Base-by-base conservation (phyloP, 768 basidiomycete species). In the Podaxis pistillaris region DNA sequence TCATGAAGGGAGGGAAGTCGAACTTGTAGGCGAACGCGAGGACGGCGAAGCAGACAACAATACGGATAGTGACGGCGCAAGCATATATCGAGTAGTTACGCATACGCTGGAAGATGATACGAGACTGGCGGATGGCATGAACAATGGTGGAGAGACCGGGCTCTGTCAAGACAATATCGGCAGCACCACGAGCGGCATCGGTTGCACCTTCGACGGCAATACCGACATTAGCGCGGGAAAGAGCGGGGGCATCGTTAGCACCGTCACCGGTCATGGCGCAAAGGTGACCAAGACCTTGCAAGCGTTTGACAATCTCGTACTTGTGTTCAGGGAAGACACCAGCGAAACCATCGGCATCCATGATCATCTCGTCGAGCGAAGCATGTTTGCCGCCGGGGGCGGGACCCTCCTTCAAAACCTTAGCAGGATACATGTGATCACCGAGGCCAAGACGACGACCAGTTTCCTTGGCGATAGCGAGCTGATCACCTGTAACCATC, bases 271-370 rank as follows among this genome's bases (percentile, higher is more conserved):
- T 98, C 96, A 98, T 98, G 64, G 96, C 96, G 75, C 92, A 93
- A 63, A 97, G 79, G 77, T 97, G 95, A 57, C 95, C 96, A 64
- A 98, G 88, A 72, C 86, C 93, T 74, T 98, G 96, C 57, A 98
- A 88, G 68, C 96, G 93, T 82, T 98, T 98, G 81, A 98, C 96
- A 65, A 98, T 98, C 78, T 98, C 96, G 73, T 96, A 98, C 85
- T 98, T 98, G 92, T 97, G 96, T 78, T 97, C 96, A 63, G 95
- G 95, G 91, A 96, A 98, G 68, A 96, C 96, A 73, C 96, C 96
- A 56, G 96, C 96, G 77, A 98, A 98, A 70, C 96, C 96, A 75
- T 98, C 96, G 30, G 96, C 96, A 71, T 98, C 96, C 88, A 98
- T 88, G 74, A 98, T 98, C 94, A 98, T 97, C 75, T 97, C 95